These are phyloP conservation scores for Fusarium verticillioides DNA, from an alignment of 2,329 filamentous ascomycete genomes.

Conservation along the genomic window DNA sequence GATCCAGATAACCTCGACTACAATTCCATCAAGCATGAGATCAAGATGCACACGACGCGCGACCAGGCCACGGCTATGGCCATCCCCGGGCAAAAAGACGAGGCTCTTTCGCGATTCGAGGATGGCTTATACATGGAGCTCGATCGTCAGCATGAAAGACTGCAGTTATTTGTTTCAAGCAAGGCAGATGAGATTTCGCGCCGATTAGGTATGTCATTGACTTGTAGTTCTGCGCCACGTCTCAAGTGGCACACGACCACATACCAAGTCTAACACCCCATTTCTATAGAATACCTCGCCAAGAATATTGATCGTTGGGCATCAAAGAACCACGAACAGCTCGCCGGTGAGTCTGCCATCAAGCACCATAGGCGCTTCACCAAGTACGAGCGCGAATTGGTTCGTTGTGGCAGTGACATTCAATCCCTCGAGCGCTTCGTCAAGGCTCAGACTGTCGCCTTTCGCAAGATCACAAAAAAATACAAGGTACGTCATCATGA, in stretches of 20 bases:
- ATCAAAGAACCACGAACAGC: constrained; percentile 48
- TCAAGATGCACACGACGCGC: constrained; percentile 81
- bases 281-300: constrained; percentile 58
- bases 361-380: constrained; percentile 64
- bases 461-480: constrained; percentile 87
- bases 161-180: constrained; percentile 81
- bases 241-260: constrained; percentile 25
- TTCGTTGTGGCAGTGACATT: constrained; percentile 76
- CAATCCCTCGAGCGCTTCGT: constrained; percentile 77
- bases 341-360: constrained; percentile 49
- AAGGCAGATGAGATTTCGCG: constrained; percentile 82
- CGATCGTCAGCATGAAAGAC: constrained; percentile 78
- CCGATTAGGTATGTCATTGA: constrained; percentile 67
- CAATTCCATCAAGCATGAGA: constrained; percentile 85
- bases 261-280: constrained; percentile 39
- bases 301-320: constrained; percentile 60
- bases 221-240: constrained; percentile 8
- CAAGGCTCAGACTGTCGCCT: constrained; percentile 78
- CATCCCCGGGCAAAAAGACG: constrained; percentile 77
- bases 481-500: constrained; percentile 63
- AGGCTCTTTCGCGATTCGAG: constrained; percentile 72
- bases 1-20: constrained; percentile 86
- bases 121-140: constrained; percentile 77
- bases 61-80: constrained; percentile 76
- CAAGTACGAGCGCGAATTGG: constrained; percentile 64